These are phyloP conservation scores for Hydnum rufescens DNA, from an alignment of 768 basidiomycete genomes.

Conservation along the genomic window DNA sequence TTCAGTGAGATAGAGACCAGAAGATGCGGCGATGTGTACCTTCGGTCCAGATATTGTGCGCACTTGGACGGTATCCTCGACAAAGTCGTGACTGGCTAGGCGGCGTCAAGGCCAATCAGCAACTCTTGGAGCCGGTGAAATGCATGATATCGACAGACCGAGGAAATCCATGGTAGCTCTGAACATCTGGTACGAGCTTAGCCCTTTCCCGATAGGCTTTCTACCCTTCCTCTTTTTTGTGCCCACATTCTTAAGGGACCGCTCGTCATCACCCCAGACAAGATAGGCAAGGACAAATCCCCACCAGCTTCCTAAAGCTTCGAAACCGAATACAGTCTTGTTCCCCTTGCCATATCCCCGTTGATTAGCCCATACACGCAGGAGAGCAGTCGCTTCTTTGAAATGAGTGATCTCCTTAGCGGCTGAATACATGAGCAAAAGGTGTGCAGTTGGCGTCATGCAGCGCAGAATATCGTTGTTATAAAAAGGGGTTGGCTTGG, in stretches of 20 bases:
- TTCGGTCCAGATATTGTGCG: not conserved
- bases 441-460: slow-evolving; percentile 30
- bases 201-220: slow-evolving; percentile 49
- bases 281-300: slow-evolving; percentile 36
- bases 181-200: slow-evolving; percentile 84
- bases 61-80: slow-evolving; percentile 20
- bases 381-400: slow-evolving; percentile 50
- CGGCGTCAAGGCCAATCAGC: not conserved
- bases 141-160: slow-evolving; percentile 26
- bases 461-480: slow-evolving; percentile 45
- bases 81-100: slow-evolving; percentile 53
- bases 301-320: slow-evolving; percentile 41
- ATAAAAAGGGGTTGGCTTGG: slow-evolving; percentile 54
- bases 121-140: not conserved
- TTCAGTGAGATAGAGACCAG: too few relatives aligned
- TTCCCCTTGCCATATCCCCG: slow-evolving; percentile 36
- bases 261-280: slow-evolving; percentile 31
- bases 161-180: slow-evolving; percentile 69
- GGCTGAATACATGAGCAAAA: slow-evolving; percentile 34
- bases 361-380: slow-evolving; percentile 81
- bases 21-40: not conserved
- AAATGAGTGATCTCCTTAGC: slow-evolving; percentile 37
- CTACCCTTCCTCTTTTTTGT: slow-evolving; percentile 18
- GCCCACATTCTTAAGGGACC: slow-evolving; percentile 19
- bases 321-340: slow-evolving; percentile 6